Percentiles rank a stretch among this genome's conserved stretches.
Evolutionary conservation across 192 early-diverging fungal genomes (phyloP).

Genomic region (Backusella psychrophila): DNA sequence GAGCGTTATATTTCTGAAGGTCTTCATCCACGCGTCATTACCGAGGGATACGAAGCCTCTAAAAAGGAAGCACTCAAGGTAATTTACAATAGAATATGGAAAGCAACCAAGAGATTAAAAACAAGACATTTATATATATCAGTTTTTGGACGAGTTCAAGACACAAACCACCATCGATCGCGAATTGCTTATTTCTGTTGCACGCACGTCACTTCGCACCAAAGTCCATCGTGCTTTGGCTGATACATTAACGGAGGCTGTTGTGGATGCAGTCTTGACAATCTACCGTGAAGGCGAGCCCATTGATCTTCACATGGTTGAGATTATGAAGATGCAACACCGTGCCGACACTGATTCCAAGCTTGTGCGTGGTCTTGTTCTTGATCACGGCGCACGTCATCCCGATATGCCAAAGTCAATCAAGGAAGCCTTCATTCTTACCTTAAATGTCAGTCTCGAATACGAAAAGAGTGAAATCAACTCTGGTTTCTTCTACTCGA

Average conservation of each 20-base stretch:
- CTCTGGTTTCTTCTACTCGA: constrained; percentile 98
- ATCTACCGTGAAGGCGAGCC: constrained; percentile 79
- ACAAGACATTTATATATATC: constrained; percentile 26
- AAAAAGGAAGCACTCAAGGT: constrained; percentile 96
- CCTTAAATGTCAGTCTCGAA: constrained; percentile 96
- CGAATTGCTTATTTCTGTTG: constrained; percentile 84
- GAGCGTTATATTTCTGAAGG: constrained; percentile 94
- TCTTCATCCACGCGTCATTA: constrained; percentile 92
- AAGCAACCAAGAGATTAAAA: too few species aligned
- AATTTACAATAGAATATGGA: constrained; percentile 8
- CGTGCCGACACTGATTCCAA: constrained; percentile 96
- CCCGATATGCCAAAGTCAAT: constrained; percentile 99
- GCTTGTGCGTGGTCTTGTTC: constrained; percentile 89
- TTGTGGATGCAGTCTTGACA: constrained; percentile 94
- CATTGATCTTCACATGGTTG: constrained; percentile 99
- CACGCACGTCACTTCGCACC: constrained; percentile 93
- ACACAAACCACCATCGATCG: constrained; percentile 79
- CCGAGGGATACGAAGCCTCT: constrained; percentile 96
- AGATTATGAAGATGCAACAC: constrained; percentile 99
- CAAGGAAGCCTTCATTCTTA: constrained; percentile 86
- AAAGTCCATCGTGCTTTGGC: constrained; percentile 91
- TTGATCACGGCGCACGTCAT: constrained; percentile 99
- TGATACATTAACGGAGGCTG: constrained; percentile 91
- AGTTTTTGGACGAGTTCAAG: constrained; percentile 92
- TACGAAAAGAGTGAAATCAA: constrained; percentile 99